Evolutionary conservation across 768 basidiomycete species (phyloP), one percentile per base, ranked within the genome.

Genomic region (Mrakia gelida): DNA sequence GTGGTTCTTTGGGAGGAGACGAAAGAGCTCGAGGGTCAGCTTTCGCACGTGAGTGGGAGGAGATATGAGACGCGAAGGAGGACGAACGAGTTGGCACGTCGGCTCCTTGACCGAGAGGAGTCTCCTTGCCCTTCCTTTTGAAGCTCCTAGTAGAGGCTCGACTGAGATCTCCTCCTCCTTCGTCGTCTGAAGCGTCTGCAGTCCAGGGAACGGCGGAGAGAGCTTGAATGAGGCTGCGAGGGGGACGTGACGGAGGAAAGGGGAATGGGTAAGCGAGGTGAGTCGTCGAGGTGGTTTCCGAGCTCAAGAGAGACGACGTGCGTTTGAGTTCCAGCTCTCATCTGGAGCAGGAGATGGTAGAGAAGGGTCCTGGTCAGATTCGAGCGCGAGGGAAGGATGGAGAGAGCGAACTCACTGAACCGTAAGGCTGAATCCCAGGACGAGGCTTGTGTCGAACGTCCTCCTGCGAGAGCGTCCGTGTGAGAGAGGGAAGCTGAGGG

Each of bases 151-250:
- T 30, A 38, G 13, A 43, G 43, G 45, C 3, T 30, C 23, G 16
- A 61, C 63, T 32, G 41, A 45, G 67, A 43, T 21, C 49, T 28
- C 32, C 75, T 68, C 43, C 43, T 21, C n/a, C 65, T 8, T 75
- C 63, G n/a, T 56, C 52, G 26, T 75, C 75, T 15, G 75, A 76
- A 26, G 49, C 26, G 28, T 56, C 73, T 23, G 18, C 73, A 4
- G n/a, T 72, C 65, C 65, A 75, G 0, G 77, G 77, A 10, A 78
- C 73, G 26, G 77, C 77, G 10, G 77, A 78, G 30, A 78, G 49
- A 6, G 77, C 77, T 32, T 78, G 77, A 23, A 78, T 74, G 7
- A 78, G 73, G 43, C 73, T 78, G 67, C 23, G 49, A 16, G 49
- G 18, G 45, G 18, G 15, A 52, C 15, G 49, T 52, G 49, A 52